phyloP scores from a whole-genome alignment of 2,329 filamentous ascomycete genomes.

The Aspergillus aculeatinus region DNA sequence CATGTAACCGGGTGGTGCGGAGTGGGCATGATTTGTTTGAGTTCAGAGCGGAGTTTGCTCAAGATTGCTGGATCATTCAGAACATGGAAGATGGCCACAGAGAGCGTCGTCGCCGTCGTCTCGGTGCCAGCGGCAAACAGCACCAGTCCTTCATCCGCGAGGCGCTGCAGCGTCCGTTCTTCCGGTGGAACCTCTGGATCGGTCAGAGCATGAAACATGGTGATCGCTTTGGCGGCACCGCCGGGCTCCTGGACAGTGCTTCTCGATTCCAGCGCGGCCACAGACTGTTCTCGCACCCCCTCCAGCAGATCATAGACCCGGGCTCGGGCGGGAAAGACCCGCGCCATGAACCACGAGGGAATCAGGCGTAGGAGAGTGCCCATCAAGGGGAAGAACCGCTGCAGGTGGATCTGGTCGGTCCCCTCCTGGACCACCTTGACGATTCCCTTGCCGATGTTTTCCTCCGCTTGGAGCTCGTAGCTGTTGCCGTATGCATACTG shows the following conservation, averaged over 20 bases:
- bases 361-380: neutral
- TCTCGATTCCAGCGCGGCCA: neutral
- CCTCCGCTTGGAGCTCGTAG: neutral
- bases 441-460: neutral
- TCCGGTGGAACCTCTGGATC: neutral
- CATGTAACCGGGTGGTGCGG: constrained; percentile 24
- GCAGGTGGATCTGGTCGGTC: neutral
- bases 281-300: neutral
- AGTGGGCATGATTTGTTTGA: constrained; percentile 29
- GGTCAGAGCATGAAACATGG: neutral
- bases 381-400: neutral
- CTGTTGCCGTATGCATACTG: constrained; percentile 6
- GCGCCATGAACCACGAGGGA: neutral
- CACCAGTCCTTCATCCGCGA: neutral
- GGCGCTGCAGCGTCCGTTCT: neutral
- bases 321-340: neutral
- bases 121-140: neutral
- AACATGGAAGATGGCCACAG: neutral
- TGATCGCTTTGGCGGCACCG: neutral
- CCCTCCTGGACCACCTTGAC: neutral
- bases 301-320: neutral
- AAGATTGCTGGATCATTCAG: constrained; percentile 11
- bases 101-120: neutral
- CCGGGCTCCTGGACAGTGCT: neutral
- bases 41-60: constrained; percentile 27